phyloP scores from a whole-genome alignment of 495 filamentous ascomycete species.

The Tuber aestivum region DNA sequence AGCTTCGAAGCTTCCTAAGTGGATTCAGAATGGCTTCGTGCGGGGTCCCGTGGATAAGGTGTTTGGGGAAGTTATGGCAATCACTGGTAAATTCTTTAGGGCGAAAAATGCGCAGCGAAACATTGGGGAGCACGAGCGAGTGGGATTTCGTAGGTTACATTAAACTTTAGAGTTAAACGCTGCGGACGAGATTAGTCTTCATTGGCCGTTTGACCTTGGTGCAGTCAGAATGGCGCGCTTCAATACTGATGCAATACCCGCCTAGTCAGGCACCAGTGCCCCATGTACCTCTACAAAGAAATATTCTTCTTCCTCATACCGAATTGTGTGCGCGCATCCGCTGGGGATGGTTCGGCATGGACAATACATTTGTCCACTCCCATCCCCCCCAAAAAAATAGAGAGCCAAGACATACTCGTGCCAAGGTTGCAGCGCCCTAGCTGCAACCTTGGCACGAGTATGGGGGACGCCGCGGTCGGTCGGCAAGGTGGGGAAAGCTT shows the following conservation, averaged over 20 bases:
- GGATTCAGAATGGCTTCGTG: slow-evolving; percentile 67
- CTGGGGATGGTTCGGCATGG: not conserved
- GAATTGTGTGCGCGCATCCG: not conserved
- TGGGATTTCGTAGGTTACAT: not conserved
- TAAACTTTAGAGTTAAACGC: not conserved
- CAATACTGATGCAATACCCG: not conserved
- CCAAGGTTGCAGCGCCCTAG: no score
- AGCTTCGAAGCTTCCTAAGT: slow-evolving; percentile 72
- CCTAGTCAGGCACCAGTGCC: not conserved
- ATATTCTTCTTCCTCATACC: not conserved
- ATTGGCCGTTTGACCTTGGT: not conserved
- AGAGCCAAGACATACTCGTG: not conserved
- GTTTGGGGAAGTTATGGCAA: slow-evolving; percentile 52
- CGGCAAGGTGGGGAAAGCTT: not conserved
- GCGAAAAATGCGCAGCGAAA: slow-evolving; percentile 42
- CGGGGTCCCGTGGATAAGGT: slow-evolving; percentile 48
- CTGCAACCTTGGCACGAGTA: no score
- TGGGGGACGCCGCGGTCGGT: not conserved
- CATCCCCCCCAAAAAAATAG: not conserved
- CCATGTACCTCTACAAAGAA: not conserved
- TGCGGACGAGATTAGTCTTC: not conserved
- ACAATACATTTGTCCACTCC: not conserved
- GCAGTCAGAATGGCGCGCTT: not conserved
- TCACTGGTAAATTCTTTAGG: slow-evolving; percentile 54
- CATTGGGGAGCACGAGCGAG: not conserved